phyloP scores from a whole-genome alignment of 495 filamentous ascomycete species.

The Aspergillus mulundensis region DNA sequence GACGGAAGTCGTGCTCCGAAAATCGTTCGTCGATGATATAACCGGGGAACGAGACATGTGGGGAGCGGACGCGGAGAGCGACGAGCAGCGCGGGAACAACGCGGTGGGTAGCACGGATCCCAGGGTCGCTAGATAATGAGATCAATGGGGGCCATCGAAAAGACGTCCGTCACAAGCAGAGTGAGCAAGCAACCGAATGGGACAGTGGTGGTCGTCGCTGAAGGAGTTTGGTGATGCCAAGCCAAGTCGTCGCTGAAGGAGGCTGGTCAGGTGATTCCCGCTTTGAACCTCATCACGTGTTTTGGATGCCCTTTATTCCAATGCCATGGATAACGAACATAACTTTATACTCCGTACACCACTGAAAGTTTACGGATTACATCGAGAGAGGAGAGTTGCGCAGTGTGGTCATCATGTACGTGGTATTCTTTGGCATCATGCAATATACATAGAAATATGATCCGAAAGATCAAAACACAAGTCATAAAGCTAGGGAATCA shows the following conservation, averaged over 20 bases:
- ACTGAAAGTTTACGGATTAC: no score
- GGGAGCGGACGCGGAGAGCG: constrained; percentile 39
- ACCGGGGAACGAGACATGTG: constrained; percentile 50
- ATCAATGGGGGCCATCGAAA: constrained; percentile 26
- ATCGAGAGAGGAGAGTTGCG: neutral
- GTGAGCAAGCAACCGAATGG: constrained; percentile 13
- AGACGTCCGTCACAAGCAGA: constrained; percentile 20
- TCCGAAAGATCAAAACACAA: constrained; percentile 3
- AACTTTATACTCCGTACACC: no score
- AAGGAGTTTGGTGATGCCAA: constrained; percentile 42
- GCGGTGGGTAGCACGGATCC: constrained; percentile 20
- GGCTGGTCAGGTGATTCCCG: constrained; percentile 31
- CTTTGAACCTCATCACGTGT: constrained; percentile 22
- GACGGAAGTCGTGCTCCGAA: constrained; percentile 33
- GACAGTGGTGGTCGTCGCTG: constrained; percentile 22
- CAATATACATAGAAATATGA: constrained; percentile 10
- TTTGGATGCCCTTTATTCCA: neutral
- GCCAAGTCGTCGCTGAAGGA: constrained; percentile 35
- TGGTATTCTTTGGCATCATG: constrained; percentile 2
- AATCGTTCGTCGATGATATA: constrained; percentile 40
- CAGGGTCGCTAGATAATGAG: constrained; percentile 23
- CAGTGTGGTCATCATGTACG: neutral
- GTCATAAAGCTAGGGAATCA: constrained; percentile 32
- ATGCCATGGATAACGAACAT: no score
- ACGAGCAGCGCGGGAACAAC: constrained; percentile 29